phyloP scores from a whole-genome alignment of 345 rosid species.

The Hibiscus syriacus region DNA sequence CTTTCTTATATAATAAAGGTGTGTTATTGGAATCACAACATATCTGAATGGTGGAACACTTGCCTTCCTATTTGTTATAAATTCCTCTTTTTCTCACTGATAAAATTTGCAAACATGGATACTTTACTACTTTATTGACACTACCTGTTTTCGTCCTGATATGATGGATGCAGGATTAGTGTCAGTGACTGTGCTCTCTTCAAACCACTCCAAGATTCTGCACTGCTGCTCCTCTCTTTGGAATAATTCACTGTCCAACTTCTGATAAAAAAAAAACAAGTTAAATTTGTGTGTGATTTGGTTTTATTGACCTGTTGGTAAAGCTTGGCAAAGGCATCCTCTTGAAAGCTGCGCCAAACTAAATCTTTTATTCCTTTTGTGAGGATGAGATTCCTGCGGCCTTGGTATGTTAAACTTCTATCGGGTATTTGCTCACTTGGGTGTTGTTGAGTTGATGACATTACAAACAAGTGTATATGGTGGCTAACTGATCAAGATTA shows the following conservation, averaged over 20 bases:
- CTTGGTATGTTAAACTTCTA: constrained; percentile 61
- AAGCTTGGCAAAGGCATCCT: constrained; percentile 81
- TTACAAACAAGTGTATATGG: constrained; percentile 63
- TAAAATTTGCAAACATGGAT: not conserved
- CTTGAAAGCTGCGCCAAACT: constrained; percentile 85
- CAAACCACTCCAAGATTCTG: constrained; percentile 74
- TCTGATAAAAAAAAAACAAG: constrained; percentile 35
- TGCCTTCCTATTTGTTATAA: not conserved
- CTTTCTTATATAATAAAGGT: not conserved
- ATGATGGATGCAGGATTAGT: constrained; percentile 84
- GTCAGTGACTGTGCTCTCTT: too few relatives aligned
- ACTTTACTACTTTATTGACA: not conserved
- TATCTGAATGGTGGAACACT: not conserved
- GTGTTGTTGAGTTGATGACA: constrained; percentile 81
- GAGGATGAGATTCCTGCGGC: constrained; percentile 87
- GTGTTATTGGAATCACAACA: not conserved
- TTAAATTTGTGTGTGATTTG: constrained; percentile 58
- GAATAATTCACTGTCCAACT: constrained; percentile 53
- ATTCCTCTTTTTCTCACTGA: not conserved
- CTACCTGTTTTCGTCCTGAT: not conserved
- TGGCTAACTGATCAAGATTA: constrained; percentile 94
- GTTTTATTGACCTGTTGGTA: constrained; percentile 74
- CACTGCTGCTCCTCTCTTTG: constrained; percentile 85
- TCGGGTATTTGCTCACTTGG: constrained; percentile 72
- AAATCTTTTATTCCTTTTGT: constrained; percentile 89